Evolutionary conservation across 2,329 filamentous ascomycete species (phyloP).

Genomic region (Ampelomyces quisqualis): DNA sequence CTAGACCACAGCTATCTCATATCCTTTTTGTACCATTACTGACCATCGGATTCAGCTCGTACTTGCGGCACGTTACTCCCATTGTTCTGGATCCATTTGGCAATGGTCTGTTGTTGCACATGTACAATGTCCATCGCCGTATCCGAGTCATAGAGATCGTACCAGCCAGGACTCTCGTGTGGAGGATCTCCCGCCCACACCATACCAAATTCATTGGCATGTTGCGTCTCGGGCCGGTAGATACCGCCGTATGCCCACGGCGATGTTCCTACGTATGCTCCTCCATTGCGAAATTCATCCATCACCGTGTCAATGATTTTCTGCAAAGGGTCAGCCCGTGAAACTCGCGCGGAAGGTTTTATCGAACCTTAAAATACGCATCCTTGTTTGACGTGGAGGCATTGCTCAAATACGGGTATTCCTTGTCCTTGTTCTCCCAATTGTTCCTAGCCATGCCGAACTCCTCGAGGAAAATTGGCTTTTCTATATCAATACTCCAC

Average conservation of each 20-base stretch:
- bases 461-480: conserved; percentile 44
- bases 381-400: conserved; percentile 43
- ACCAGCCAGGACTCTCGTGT: conserved; percentile 45
- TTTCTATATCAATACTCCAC: conserved; percentile 42
- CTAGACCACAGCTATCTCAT: no score
- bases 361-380: conserved; percentile 37
- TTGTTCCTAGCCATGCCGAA: conserved; percentile 47
- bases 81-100: conserved; percentile 23
- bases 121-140: conserved; percentile 42
- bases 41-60: no score
- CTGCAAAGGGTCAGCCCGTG: no score
- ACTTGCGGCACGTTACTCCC: not conserved
- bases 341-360: no score
- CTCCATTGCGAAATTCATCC: conserved; percentile 37
- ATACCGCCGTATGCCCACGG: conserved; percentile 47
- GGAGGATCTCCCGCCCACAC: conserved; percentile 47
- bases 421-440: conserved; percentile 41
- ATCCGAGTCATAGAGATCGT: conserved; percentile 45
- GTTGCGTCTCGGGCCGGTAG: conserved; percentile 44
- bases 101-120: conserved; percentile 36
- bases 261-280: conserved; percentile 41
- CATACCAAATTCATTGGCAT: conserved; percentile 43
- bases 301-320: conserved; percentile 42
- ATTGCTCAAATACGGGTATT: conserved; percentile 42
- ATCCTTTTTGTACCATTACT: no score